These are phyloP conservation scores for Pelagophyceae sp. DNA, from an alignment of 352 stramenopile genomes.

Conservation along the genomic window DNA sequence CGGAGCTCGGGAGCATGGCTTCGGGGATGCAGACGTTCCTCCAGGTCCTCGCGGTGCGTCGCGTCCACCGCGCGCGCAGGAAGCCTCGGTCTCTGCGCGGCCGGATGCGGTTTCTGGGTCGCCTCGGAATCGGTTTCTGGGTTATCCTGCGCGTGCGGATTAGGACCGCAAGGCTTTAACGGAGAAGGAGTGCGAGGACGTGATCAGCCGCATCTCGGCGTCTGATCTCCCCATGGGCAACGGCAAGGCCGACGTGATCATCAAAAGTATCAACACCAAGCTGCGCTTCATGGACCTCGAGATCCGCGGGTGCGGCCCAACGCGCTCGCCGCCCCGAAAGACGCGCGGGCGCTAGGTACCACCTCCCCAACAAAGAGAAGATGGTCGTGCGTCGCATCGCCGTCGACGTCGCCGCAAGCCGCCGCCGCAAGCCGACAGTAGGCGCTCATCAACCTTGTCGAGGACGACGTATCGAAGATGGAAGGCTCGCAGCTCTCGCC, in stretches of 20 bases:
- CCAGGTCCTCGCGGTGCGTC: neutral
- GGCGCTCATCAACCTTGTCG: slow-evolving; percentile 1
- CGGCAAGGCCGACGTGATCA: neutral
- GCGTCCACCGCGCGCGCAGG: neutral
- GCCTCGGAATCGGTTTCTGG: too few relatives aligned
- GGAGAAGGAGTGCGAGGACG: too few relatives aligned
- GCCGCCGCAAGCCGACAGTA: too few relatives aligned
- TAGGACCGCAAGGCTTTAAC: too few relatives aligned
- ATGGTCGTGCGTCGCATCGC: neutral
- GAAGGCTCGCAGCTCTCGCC: neutral
- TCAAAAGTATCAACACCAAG: neutral
- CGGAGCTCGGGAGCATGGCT: neutral
- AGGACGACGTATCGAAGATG: neutral
- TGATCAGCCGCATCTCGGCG: too few relatives aligned
- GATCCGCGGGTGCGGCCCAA: neutral
- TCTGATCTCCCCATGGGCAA: too few relatives aligned
- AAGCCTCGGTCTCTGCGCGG: too few relatives aligned
- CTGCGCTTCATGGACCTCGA: neutral
- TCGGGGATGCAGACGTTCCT: neutral
- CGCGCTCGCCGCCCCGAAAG: too few relatives aligned
- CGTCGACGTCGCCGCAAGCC: too few relatives aligned
- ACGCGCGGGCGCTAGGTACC: too few relatives aligned
- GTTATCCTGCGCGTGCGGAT: too few relatives aligned
- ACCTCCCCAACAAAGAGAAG: neutral
- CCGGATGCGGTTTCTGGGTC: too few relatives aligned